phyloP scores from a whole-genome alignment of 352 stramenopile genomes.

The Peronosclerospora sorghi region DNA sequence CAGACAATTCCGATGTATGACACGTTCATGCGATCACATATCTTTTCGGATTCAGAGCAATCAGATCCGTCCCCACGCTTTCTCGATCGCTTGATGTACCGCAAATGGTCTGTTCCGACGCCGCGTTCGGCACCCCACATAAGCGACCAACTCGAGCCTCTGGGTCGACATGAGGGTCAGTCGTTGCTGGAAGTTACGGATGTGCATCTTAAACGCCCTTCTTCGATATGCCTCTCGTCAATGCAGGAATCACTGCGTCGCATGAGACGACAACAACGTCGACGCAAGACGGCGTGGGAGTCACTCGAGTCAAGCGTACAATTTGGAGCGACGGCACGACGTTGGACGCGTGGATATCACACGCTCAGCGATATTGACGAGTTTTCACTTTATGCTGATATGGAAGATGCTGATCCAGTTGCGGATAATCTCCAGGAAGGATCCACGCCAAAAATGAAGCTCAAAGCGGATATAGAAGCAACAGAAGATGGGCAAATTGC shows the following conservation, averaged over 20 bases:
- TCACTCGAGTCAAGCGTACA: slow-evolving; percentile 42
- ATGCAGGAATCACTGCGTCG: slow-evolving; percentile 29
- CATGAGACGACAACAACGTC: slow-evolving; percentile 25
- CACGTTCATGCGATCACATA: slow-evolving; percentile 15
- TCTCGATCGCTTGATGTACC: slow-evolving; percentile 22
- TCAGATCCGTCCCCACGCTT: slow-evolving; percentile 39
- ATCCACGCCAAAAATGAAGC: slow-evolving; percentile 10
- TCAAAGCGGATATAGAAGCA: slow-evolving; percentile 9
- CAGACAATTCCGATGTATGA: slow-evolving; percentile 23
- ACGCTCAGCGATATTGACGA: slow-evolving; percentile 52
- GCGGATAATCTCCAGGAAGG: slow-evolving; percentile 8
- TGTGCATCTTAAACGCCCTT: slow-evolving; percentile 34
- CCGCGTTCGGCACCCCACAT: slow-evolving; percentile 30
- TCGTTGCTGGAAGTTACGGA: slow-evolving; percentile 52
- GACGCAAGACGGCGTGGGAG: slow-evolving; percentile 47
- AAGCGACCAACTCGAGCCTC: slow-evolving; percentile 8
- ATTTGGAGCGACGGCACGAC: slow-evolving; percentile 39
- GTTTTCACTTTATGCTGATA: slow-evolving; percentile 16
- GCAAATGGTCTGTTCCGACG: slow-evolving; percentile 51
- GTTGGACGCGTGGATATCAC: slow-evolving; percentile 62
- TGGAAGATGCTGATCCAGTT: slow-evolving; percentile 5
- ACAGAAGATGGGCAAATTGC: slow-evolving; percentile 14
- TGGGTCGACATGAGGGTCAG: slow-evolving; percentile 21
- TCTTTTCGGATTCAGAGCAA: slow-evolving; percentile 42
- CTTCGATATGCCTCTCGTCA: slow-evolving; percentile 42